Evolutionary conservation across 495 filamentous ascomycete genomes (phyloP).

Genomic region (Chaetomium tenue): DNA sequence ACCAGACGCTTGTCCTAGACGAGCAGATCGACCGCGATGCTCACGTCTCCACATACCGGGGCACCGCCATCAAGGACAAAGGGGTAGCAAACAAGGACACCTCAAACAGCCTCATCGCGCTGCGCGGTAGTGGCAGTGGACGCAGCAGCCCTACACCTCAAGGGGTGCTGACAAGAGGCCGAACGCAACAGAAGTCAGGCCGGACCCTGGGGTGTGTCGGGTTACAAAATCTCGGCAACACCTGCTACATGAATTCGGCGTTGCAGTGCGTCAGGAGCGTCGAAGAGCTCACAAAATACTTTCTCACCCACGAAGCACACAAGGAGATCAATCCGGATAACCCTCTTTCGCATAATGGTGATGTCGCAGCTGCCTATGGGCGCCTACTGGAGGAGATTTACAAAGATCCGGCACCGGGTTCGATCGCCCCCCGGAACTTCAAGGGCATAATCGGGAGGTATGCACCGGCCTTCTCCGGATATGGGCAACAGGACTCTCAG

Average conservation of each 20-base stretch:
- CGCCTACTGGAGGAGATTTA: conserved; percentile 72
- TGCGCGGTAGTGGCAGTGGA: conserved; percentile 47
- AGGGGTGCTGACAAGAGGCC: conserved; percentile 61
- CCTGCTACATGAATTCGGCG: conserved; percentile 98
- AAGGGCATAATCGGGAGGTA: conserved; percentile 77
- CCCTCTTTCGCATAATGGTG: conserved; percentile 76
- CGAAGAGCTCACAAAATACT: conserved; percentile 88
- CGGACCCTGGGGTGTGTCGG: conserved; percentile 72
- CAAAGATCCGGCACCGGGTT: conserved; percentile 55
- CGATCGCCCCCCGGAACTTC: conserved; percentile 71
- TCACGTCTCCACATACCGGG: conserved; percentile 60
- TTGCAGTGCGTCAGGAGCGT: conserved; percentile 89
- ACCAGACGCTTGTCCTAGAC: conserved; percentile 73
- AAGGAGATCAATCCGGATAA: conserved; percentile 80
- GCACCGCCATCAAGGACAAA: conserved; percentile 38
- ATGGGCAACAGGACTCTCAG: conserved; percentile 94
- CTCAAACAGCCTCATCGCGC: conserved; percentile 34
- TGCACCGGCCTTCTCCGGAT: conserved; percentile 84
- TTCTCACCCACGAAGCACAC: conserved; percentile 70
- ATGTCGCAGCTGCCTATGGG: conserved; percentile 78
- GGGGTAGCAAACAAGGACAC: conserved; percentile 37
- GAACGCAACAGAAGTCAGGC: conserved; percentile 58
- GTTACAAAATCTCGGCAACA: conserved; percentile 88
- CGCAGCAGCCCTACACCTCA: conserved; percentile 63
- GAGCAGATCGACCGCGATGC: conserved; percentile 63